Conservation (phyloP, 2,329 filamentous ascomycete species). For the Echinosphaeria canescens region DNA sequence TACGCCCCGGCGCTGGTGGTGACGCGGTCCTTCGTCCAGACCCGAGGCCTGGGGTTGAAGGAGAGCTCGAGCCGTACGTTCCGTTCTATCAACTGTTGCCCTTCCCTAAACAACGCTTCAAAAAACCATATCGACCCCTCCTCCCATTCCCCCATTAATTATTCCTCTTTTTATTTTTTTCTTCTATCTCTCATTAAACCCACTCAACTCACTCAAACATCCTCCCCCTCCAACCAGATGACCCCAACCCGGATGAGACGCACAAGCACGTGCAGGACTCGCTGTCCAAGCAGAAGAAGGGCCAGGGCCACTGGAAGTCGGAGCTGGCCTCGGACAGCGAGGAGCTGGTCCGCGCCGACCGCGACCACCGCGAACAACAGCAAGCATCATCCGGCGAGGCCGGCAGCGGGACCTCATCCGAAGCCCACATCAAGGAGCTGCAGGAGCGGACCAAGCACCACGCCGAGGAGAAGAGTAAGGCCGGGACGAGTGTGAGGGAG, state of each 20-base stretch:
- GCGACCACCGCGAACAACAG: too few relatives aligned
- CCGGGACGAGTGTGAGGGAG: constrained; percentile 24
- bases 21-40: background rate
- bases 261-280: constrained; percentile 39
- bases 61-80: background rate
- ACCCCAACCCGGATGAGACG: constrained; percentile 14
- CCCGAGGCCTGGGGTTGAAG: background rate
- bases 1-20: too few relatives aligned
- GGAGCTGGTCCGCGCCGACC: constrained; percentile 52
- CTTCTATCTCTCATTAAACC: background rate
- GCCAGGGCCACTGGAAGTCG: constrained; percentile 54
- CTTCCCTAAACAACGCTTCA: too few relatives aligned
- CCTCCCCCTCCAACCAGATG: constrained; percentile 3
- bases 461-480: constrained; percentile 23
- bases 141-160: background rate
- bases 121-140: background rate
- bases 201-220: too few relatives aligned
- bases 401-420: too few relatives aligned
- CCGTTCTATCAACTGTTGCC: too few relatives aligned
- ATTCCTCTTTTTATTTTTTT: background rate
- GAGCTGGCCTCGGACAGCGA: constrained; percentile 63
- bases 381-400: too few relatives aligned
- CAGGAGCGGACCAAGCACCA: constrained; percentile 35
- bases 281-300: constrained; percentile 44
- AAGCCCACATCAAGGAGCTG: constrained; percentile 19